Evolutionary conservation across 2,329 filamentous ascomycete species (phyloP).

Genomic region (Microdochium nivale): DNA sequence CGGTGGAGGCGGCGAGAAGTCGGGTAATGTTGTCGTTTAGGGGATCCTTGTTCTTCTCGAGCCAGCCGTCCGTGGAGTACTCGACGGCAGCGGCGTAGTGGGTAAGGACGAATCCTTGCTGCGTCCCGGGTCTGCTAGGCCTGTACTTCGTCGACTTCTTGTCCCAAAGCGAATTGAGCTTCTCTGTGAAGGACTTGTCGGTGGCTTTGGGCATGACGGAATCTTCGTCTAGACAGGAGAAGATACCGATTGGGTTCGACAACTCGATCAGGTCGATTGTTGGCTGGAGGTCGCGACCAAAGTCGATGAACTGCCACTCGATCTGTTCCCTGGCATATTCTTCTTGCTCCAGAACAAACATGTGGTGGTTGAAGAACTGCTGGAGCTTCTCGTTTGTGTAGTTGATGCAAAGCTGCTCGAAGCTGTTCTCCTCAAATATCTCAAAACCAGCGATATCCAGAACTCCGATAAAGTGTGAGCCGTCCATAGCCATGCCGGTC

Average conservation of each 20-base stretch:
- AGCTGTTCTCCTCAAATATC: slow-evolving; percentile 97
- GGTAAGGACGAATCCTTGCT: slow-evolving; percentile 86
- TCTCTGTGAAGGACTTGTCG: slow-evolving; percentile 94
- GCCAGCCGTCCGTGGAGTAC: slow-evolving; percentile 89
- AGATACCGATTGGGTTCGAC: slow-evolving; percentile 95
- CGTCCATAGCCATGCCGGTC: slow-evolving; percentile 72
- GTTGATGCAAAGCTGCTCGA: slow-evolving; percentile 98
- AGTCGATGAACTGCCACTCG: slow-evolving; percentile 99
- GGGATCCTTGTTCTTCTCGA: slow-evolving; percentile 99
- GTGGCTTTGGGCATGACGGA: slow-evolving; percentile 98
- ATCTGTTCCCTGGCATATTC: slow-evolving; percentile 97
- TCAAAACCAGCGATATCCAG: slow-evolving; percentile 99
- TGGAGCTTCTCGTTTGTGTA: slow-evolving; percentile 99
- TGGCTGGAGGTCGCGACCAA: slow-evolving; percentile 91
- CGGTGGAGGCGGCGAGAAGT: slow-evolving; percentile 71
- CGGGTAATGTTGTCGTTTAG: slow-evolving; percentile 94
- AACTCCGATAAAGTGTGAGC: slow-evolving; percentile 93
- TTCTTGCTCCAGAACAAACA: slow-evolving; percentile 98
- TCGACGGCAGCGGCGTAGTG: slow-evolving; percentile 98
- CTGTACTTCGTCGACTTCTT: slow-evolving; percentile 93
- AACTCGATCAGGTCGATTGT: slow-evolving; percentile 97
- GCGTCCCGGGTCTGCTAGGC: slow-evolving; percentile 63
- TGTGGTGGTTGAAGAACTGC: slow-evolving; percentile 99
- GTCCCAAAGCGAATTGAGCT: slow-evolving; percentile 94
- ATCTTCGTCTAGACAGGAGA: slow-evolving; percentile 96